These are phyloP conservation scores for Theobroma grandiflorum DNA, from an alignment of 441 rosid species.

Conservation along the genomic window DNA sequence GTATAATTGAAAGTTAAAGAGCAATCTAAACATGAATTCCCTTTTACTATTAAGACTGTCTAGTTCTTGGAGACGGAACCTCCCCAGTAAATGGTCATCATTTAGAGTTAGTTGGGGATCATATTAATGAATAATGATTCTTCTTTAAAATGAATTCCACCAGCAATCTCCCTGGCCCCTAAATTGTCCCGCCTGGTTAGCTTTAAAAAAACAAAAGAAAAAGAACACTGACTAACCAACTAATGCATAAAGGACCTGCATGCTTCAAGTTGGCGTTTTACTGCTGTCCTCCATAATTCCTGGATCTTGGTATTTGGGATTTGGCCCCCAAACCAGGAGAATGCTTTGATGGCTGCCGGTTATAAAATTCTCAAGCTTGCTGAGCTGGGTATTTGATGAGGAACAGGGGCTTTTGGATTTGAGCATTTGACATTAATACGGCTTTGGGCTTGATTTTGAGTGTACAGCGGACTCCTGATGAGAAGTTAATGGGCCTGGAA, in stretches of 20 bases:
- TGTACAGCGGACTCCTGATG: neutral
- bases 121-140: slow-evolving; percentile 11
- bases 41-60: neutral
- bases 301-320: neutral
- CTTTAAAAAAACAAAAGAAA: neutral
- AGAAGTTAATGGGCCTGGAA: neutral
- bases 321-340: neutral
- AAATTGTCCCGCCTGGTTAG: neutral
- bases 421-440: neutral
- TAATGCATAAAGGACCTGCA: neutral
- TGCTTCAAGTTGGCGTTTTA: neutral
- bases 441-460: neutral
- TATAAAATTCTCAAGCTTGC: neutral
- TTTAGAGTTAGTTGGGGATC: neutral
- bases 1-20: neutral
- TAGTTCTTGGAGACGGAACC: no score
- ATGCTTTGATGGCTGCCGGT: neutral
- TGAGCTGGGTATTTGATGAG: neutral
- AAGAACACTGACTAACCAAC: neutral
- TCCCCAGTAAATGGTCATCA: neutral
- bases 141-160: neutral
- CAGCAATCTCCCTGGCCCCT: neutral
- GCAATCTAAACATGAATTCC: slow-evolving; percentile 3
- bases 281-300: neutral
- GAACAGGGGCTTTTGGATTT: neutral